Base-by-base conservation (phyloP, 495 filamentous ascomycete genomes). In the Neurospora tetrasperma region DNA sequence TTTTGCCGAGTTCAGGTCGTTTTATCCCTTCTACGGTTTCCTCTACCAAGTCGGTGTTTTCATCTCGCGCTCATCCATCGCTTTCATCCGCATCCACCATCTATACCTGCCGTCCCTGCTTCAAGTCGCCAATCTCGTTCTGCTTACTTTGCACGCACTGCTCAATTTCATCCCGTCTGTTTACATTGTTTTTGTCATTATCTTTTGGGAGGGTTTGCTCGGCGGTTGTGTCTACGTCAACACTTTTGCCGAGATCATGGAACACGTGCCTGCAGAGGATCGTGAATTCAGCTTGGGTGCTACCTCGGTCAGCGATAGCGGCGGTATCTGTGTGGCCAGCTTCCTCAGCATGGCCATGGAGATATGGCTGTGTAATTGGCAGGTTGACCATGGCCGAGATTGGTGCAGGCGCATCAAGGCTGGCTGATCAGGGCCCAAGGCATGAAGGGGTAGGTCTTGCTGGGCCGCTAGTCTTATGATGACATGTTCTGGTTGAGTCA, bases 191-290 rank as follows among this genome's bases (percentile, higher is more conserved):
- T 97, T 97, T 79, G 77, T 86, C 7, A 83, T 98, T 66, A 83
- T 97, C n/a, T 97, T 98, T 78, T 98, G 96, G 95, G 95, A 97
- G 79, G 96, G 96, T 0, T 80, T 99, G 46, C 84, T 99, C 0
- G 96, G 96, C 7, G 96, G 96, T 0, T 82, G 90, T 10, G 96
- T 98, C 0, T 99, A 99, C 77, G 94, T 98, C 62, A 97, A 95
- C 73, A 97, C 94, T 0, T 99, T 97, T 82, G 93, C 94, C 1
- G 92, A 95, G 80, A 96, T 99, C 73, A 89, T 90, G 76, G 92
- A 98, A 71, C 87, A 89, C 10, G 91, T 97, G 0, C 87, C 88
- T 0, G 80, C 85, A 8, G 86, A 88, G 43, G 95, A 98, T 59
- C 85, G 96, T 20, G 96, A 99, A 82, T 98, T 97, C 78, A 94